Evolutionary conservation across 2,329 filamentous ascomycete species (phyloP).

Genomic region (Xylaria sp.): DNA sequence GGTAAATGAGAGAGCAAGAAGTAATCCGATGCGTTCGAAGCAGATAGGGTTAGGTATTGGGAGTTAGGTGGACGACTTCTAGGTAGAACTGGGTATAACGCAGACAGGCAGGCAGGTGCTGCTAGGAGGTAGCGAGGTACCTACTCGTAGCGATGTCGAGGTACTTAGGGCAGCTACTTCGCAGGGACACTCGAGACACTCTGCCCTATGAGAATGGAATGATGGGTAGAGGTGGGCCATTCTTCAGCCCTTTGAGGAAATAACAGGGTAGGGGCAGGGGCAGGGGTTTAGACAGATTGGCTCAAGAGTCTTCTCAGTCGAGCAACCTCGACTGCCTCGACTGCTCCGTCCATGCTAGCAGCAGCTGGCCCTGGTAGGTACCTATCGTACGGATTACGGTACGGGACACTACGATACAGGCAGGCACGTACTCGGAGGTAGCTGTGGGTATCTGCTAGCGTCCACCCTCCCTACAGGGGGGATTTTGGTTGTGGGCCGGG

Average conservation of each 20-base stretch:
- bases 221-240: conserved; percentile 8
- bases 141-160: neutral
- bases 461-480: conserved; percentile 10
- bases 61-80: neutral
- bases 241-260: conserved; percentile 20
- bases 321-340: no score
- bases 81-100: neutral
- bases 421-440: no score
- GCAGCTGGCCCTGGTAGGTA: no score
- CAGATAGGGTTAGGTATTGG: conserved; percentile 5
- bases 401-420: no score
- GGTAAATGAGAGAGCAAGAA: conserved; percentile 5
- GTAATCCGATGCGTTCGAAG: neutral
- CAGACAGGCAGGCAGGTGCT: neutral
- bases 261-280: conserved; percentile 6
- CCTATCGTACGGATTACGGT: no score
- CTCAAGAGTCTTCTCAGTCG: neutral
- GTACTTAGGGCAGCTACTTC: neutral
- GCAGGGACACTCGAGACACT: neutral
- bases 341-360: no score
- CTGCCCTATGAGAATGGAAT: conserved; percentile 18
- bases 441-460: conserved; percentile 1
- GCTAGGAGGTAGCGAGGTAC: conserved; percentile 2
- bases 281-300: neutral
- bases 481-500: conserved; percentile 5